A percentile compares a stretch with the other conserved stretches of the same genome.
phyloP scores from a whole-genome alignment of 139 green algal genomes.

The Trebouxia sp. region DNA sequence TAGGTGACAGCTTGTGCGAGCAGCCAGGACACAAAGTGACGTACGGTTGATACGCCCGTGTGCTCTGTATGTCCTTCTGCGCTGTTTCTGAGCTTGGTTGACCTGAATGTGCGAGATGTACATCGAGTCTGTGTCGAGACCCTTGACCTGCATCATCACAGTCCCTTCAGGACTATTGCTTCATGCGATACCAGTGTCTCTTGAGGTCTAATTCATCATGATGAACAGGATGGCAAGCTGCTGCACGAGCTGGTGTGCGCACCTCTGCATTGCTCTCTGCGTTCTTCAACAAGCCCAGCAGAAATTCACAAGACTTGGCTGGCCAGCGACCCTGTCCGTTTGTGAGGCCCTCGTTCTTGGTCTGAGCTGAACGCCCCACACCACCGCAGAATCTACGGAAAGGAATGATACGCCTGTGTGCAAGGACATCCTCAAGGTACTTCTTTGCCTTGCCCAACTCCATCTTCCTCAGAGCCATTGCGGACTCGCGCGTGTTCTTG shows the following conservation, averaged over 20 bases:
- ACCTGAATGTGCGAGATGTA: slow-evolving; percentile 97
- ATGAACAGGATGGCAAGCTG: no score
- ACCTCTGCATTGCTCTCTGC: slow-evolving; percentile 98
- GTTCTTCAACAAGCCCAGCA: slow-evolving; percentile 98
- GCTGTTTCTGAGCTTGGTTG: slow-evolving; percentile 93
- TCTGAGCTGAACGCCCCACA: slow-evolving; percentile 64
- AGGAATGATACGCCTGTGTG: slow-evolving; percentile 90
- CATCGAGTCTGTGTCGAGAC: slow-evolving; percentile 92
- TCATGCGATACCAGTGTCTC: no score
- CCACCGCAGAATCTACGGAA: slow-evolving; percentile 95
- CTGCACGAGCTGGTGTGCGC: not conserved
- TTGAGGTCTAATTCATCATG: no score
- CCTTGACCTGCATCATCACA: slow-evolving; percentile 89
- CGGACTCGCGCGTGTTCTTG: slow-evolving; percentile 97
- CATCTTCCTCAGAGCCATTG: slow-evolving; percentile 84
- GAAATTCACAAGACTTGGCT: slow-evolving; percentile 92
- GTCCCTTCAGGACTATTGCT: no score
- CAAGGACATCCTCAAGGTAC: slow-evolving; percentile 95
- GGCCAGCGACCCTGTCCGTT: slow-evolving; percentile 96
- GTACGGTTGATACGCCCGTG: slow-evolving; percentile 95
- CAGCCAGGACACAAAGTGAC: not conserved
- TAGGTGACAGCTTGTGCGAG: not conserved
- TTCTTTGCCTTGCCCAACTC: slow-evolving; percentile 90
- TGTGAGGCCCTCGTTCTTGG: slow-evolving; percentile 75
- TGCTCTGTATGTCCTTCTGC: slow-evolving; percentile 96